A percentile compares a stretch with the other conserved stretches of the same genome.
Conservation (phyloP, 2,329 filamentous ascomycete genomes). For the Kalmusia sp. region DNA sequence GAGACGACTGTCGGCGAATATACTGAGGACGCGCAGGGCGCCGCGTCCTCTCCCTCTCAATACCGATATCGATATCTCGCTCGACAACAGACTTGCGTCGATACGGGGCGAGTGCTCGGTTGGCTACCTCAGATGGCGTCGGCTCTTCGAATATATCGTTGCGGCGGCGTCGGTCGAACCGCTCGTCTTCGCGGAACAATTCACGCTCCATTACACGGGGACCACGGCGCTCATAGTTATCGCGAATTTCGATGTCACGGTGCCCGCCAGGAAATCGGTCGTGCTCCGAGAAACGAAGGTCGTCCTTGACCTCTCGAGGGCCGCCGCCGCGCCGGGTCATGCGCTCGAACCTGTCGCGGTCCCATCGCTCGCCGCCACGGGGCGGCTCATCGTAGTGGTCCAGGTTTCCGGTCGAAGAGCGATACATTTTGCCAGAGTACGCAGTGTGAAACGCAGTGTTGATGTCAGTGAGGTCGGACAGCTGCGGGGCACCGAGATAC, state of each 20-base stretch:
- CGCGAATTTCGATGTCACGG: slow-evolving; percentile 52
- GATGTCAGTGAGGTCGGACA: slow-evolving; percentile 16
- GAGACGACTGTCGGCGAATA: slow-evolving; percentile 82
- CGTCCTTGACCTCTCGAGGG: slow-evolving; percentile 42
- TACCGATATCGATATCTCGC: slow-evolving; percentile 60
- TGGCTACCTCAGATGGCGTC: slow-evolving; percentile 54
- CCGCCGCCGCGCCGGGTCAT: slow-evolving; percentile 39
- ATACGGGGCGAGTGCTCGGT: slow-evolving; percentile 63
- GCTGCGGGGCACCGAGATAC: slow-evolving; percentile 27
- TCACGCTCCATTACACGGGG: slow-evolving; percentile 55
- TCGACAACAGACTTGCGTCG: slow-evolving; percentile 66
- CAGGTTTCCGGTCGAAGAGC: slow-evolving; percentile 52
- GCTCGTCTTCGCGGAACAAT: slow-evolving; percentile 64
- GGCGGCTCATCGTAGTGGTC: slow-evolving; percentile 51
- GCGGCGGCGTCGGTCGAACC: slow-evolving; percentile 48
- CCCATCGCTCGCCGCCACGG: slow-evolving; percentile 53
- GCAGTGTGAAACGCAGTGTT: slow-evolving; percentile 6
- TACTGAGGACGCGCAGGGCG: slow-evolving; percentile 69
- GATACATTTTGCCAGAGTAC: slow-evolving; percentile 36
- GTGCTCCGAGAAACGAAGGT: slow-evolving; percentile 52
- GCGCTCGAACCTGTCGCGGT: slow-evolving; percentile 59
- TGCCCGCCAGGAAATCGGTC: slow-evolving; percentile 51
- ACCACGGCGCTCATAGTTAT: slow-evolving; percentile 51
- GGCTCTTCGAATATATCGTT: slow-evolving; percentile 56
- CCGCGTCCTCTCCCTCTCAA: slow-evolving; percentile 46